Conservation (phyloP, 106 monocot genomes). For the Dendrobium catenatum region DNA sequence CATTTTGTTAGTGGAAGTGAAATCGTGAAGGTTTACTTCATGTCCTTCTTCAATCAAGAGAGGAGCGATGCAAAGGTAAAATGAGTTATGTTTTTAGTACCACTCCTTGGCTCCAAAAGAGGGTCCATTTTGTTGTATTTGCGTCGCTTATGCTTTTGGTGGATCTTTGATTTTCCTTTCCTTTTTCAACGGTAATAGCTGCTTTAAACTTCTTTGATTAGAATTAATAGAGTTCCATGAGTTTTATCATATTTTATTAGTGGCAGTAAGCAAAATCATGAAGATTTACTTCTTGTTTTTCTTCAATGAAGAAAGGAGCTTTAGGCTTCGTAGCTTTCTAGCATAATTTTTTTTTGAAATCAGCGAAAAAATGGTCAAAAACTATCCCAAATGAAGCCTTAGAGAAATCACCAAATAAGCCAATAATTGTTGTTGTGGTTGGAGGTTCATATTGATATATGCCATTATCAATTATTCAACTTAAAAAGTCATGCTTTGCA, state of each 20-base stretch:
- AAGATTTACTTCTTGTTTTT: background rate
- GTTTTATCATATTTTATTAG: background rate
- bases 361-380: too few relatives aligned
- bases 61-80: too few relatives aligned
- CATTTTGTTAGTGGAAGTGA: background rate
- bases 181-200: background rate
- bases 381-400: too few relatives aligned
- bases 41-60: background rate
- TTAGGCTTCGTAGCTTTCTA: background rate
- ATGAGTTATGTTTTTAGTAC: too few relatives aligned
- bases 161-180: background rate
- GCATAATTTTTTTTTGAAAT: too few relatives aligned
- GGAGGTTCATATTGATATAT: background rate
- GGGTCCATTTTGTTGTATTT: background rate
- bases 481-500: too few relatives aligned
- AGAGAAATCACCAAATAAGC: too few relatives aligned
- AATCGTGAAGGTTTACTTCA: background rate
- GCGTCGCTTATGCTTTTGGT: background rate
- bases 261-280: background rate
- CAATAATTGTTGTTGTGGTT: background rate
- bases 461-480: too few relatives aligned
- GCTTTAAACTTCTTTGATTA: background rate
- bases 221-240: background rate
- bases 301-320: background rate
- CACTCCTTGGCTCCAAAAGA: background rate